Conservation (phyloP, 2,329 filamentous ascomycete species). For the Beauveria caledonica region DNA sequence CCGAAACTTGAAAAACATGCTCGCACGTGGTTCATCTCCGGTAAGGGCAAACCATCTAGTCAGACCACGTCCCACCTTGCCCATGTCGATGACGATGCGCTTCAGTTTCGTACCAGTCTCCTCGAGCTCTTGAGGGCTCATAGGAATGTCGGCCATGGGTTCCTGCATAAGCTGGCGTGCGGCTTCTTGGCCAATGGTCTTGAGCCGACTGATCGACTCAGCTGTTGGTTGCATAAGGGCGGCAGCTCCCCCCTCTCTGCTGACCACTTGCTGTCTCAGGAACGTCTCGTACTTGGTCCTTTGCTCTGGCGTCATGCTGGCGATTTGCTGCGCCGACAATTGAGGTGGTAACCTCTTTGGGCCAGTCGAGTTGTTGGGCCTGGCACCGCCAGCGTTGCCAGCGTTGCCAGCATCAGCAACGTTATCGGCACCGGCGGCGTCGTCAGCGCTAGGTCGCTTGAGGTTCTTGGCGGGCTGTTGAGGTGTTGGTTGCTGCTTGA, state of each 20-base stretch:
- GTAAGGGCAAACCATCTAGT: constrained; percentile 40
- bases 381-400: constrained; percentile 11
- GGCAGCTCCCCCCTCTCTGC: constrained; percentile 11
- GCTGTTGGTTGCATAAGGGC: constrained; percentile 12
- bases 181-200: constrained; percentile 32
- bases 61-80: constrained; percentile 36
- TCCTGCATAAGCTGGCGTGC: constrained; percentile 31
- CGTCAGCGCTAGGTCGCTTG: constrained; percentile 44
- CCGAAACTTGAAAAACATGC: constrained; percentile 47
- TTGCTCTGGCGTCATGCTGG: constrained; percentile 36
- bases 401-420: constrained; percentile 19
- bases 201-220: constrained; percentile 25
- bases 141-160: constrained; percentile 35
- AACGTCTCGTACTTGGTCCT: constrained; percentile 35
- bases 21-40: constrained; percentile 40
- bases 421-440: constrained; percentile 36
- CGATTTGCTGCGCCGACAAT: constrained; percentile 27
- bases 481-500: constrained; percentile 13
- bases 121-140: constrained; percentile 35
- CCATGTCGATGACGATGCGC: constrained; percentile 33
- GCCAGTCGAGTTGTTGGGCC: constrained; percentile 16
- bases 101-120: constrained; percentile 38
- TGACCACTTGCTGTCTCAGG: constrained; percentile 22
- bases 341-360: constrained; percentile 17
- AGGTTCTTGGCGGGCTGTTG: constrained; percentile 34